phyloP scores from a whole-genome alignment of 192 early-diverging fungal species.

The Entomortierella lignicola region DNA sequence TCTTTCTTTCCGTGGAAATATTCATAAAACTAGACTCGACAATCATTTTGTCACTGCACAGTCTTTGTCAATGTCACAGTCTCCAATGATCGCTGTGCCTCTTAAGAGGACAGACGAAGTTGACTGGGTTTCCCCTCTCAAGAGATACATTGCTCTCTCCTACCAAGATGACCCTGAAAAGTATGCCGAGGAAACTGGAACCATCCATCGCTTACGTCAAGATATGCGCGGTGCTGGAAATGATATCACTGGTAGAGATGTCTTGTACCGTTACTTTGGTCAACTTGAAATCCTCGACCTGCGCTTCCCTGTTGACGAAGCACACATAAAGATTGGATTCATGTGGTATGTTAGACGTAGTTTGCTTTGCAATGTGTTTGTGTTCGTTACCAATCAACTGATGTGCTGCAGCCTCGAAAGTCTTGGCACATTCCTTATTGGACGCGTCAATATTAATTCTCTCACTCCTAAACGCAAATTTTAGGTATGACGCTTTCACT shows the following conservation, averaged over 20 bases:
- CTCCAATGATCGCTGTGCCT: constrained; percentile 72
- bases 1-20: background rate
- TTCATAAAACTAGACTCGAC: background rate
- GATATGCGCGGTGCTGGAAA: constrained; percentile 96
- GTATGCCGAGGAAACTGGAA: constrained; percentile 83
- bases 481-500: constrained; percentile 87
- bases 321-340: constrained; percentile 89
- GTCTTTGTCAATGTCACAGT: constrained; percentile 54
- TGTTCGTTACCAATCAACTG: too few species aligned
- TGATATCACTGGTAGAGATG: constrained; percentile 91
- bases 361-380: background rate
- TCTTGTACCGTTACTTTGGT: constrained; percentile 96
- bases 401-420: background rate
- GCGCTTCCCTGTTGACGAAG: constrained; percentile 94
- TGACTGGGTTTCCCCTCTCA: constrained; percentile 89
- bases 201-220: constrained; percentile 92
- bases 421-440: constrained; percentile 27
- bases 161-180: constrained; percentile 96
- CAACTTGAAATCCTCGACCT: constrained; percentile 95
- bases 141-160: constrained; percentile 81
- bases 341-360: constrained; percentile 80
- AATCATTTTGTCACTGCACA: background rate
- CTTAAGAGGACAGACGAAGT: constrained; percentile 92
- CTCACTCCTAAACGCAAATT: background rate
- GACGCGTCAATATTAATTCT: background rate